phyloP scores from a whole-genome alignment of 108 stramenopile species.

The Conticribra guillardii region DNA sequence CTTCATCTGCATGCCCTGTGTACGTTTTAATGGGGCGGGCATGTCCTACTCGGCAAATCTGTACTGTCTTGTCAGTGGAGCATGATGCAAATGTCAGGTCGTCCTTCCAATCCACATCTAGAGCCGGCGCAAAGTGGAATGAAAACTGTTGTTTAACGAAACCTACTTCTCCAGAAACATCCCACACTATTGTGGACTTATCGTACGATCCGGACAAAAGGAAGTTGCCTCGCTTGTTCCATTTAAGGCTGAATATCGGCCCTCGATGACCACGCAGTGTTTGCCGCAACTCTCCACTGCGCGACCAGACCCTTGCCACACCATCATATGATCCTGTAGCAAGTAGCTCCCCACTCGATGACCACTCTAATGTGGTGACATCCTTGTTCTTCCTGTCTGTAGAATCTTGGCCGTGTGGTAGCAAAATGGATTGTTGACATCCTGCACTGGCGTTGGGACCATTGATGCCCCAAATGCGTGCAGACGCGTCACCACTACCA shows the following conservation, averaged over 20 bases:
- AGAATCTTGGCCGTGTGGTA: constrained; percentile 84
- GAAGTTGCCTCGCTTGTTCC: constrained; percentile 92
- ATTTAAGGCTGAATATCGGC: constrained; percentile 95
- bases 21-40: constrained; percentile 67
- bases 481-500: constrained; percentile 94
- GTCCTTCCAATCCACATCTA: constrained; percentile 97
- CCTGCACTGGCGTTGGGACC: constrained; percentile 66
- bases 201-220: constrained; percentile 94
- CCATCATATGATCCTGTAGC: constrained; percentile 97
- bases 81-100: constrained; percentile 94
- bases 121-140: constrained; percentile 87
- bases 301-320: constrained; percentile 93
- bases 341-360: constrained; percentile 86
- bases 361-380: constrained; percentile 96
- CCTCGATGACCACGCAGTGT: constrained; percentile 92
- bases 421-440: constrained; percentile 69
- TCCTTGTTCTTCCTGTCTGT: constrained; percentile 93
- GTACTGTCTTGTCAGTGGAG: constrained; percentile 95
- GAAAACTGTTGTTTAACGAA: constrained; percentile 90
- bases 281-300: constrained; percentile 77
- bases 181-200: constrained; percentile 96
- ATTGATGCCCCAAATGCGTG: constrained; percentile 91
- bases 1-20: constrained; percentile 90
- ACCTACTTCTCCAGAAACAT: constrained; percentile 70
- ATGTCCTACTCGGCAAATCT: constrained; percentile 83